Evolutionary conservation across 805 yeast species (phyloP).

Genomic region (Cyberlindnera meyerae): DNA sequence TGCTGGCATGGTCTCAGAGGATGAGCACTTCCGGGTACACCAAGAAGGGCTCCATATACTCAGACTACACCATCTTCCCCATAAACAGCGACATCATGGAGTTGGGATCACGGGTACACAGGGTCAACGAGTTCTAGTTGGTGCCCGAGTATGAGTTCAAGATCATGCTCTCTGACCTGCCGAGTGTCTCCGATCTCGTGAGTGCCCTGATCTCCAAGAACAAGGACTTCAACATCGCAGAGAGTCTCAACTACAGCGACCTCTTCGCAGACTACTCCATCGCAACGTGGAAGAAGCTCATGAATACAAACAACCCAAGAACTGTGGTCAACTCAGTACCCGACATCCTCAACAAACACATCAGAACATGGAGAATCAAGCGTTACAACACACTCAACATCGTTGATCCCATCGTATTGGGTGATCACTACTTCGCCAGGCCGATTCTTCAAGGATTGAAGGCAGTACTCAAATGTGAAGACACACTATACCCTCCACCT

Average conservation of each 20-base stretch:
- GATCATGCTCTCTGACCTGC: constrained; percentile 10
- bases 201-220: constrained; percentile 7
- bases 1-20: constrained; percentile 17
- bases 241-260: constrained; percentile 5
- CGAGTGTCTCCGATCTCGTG: constrained; percentile 7
- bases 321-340: constrained; percentile 12
- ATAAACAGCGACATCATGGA: not conserved
- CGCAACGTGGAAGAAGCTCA: constrained; percentile 8
- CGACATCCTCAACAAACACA: constrained; percentile 11
- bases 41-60: constrained; percentile 8
- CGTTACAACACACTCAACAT: constrained; percentile 11
- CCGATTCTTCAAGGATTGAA: constrained; percentile 9
- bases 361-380: constrained; percentile 6
- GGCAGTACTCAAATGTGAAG: constrained; percentile 11
- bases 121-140: constrained; percentile 4
- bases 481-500: constrained; percentile 13
- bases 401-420: constrained; percentile 16
- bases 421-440: constrained; percentile 16
- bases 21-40: not conserved
- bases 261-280: constrained; percentile 19
- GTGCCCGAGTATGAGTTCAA: constrained; percentile 13
- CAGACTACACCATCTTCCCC: constrained; percentile 17
- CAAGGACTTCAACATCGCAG: constrained; percentile 13
- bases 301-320: constrained; percentile 16
- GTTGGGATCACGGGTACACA: not conserved